Base-by-base conservation (phyloP, 1,284 basidiomycete species). In the Apiotrichum sp. region DNA sequence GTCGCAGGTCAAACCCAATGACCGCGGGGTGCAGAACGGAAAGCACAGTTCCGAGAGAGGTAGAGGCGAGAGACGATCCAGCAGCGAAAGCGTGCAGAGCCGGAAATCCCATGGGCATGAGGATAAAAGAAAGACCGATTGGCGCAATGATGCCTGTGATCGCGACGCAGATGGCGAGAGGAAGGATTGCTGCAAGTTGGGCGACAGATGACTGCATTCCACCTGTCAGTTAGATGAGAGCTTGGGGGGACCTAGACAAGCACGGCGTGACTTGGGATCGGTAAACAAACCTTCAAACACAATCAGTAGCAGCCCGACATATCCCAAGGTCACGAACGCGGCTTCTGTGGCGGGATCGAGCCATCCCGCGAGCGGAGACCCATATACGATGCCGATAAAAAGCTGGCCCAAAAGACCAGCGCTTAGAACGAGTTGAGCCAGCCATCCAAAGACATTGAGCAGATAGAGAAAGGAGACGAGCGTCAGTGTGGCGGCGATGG, bases 231-330 rank as follows among this genome's bases (percentile, higher is more conserved):
- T 38, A 38, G 36, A 40, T 33, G 39, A 14, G 22, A 34, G 40
- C 9, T 13, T 34, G 75, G n/a, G n/a, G n/a, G n/a, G n/a, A n/a
- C n/a, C n/a, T n/a, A n/a, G n/a, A n/a, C n/a, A n/a, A n/a, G n/a
- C n/a, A n/a, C n/a, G n/a, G n/a, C n/a, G n/a, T n/a, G n/a, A n/a
- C n/a, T n/a, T n/a, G n/a, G n/a, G n/a, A n/a, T n/a, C n/a, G n/a
- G n/a, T n/a, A n/a, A n/a, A n/a, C n/a, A n/a, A n/a, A n/a, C 81
- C 81, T 72, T 82, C 78, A 56, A 82, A 80, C 3, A 83, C 36
- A 13, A 38, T 6, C 36, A 38, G 79, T 45, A 83, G 73, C 13
- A 83, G 68, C 1, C 82, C 82, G 1, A 82, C 57, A 62, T 82
- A 82, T 0, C 81, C 82, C 6, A 83, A 45, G 0, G 70, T 68